Evolutionary conservation across 164 flowering plant species (phyloP), one percentile per base, ranked within the genome.

Genomic region (Saururus chinensis): DNA sequence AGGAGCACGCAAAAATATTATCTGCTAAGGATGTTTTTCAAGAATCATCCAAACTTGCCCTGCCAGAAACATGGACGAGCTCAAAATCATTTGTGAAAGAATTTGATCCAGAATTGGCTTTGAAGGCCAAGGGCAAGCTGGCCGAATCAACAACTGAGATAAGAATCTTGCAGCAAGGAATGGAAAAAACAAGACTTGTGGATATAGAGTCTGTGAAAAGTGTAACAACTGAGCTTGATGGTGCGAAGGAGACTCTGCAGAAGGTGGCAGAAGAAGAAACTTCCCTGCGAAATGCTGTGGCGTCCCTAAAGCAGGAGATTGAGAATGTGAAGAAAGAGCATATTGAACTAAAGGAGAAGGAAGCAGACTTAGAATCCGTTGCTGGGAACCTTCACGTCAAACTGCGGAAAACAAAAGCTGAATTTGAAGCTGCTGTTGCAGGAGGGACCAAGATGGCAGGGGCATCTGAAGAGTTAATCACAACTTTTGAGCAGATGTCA

Each of bases 211-310:
- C 88, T 60, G 83, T 83, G 54, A 77, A 26, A 73, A 73, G 52
- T 59, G 82, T 87, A 40, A 83, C 92, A 14, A 71, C 68, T 17
- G 89, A 88, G 70, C 81, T 93, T 54, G 88, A 85, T 70, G 87
- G 64, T 80, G 95, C 96, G 37, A 90, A 88, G 72, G 87, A 74
- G 51, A 74, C 85, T 14, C 69, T 95, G 56, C 88, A 82, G 21
- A 91, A 81, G 70, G 82, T 88, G 0, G 88, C 80, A 22, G 96
- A 87, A 72, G 97, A 91, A 75, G 92, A 84, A 68, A 80, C 55
- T 72, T 65, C 77, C 14, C 81, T 88, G 17, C 69, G 77, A 54
- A 76, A 66, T 65, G 60, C 79, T 77, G 73, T 87, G 60, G 96
- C 84, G 41, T 73, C 86, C 51, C 89, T 91, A 35, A 85, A 84